Evolutionary conservation across 139 green algal species (phyloP), one percentile per base, ranked within the genome.

Genomic region (Chlamydomonas sp.): DNA sequence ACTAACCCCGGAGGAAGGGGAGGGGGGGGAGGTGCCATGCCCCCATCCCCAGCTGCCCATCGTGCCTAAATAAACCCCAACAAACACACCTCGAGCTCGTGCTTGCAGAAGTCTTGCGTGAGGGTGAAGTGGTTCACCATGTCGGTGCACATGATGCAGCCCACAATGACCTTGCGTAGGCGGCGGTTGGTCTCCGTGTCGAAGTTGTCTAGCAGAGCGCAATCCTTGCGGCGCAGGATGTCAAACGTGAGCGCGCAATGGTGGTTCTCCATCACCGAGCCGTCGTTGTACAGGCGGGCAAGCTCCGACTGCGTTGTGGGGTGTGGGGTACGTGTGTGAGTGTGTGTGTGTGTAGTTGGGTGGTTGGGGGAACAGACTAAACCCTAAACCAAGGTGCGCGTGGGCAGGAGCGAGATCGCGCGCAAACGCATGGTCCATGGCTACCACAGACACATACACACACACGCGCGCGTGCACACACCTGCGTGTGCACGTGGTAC

Each of bases 211-310:
- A 77, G 54, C 62, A 77, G 31, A 3, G 48, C 49, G 33, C 71
- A 72, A 24, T 77, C 71, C 50, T 69, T 74, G 65, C 72, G 64
- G 8, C 71, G 61, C 60, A 91, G 67, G 34, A 91, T 81, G 34
- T 72, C 73, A 62, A 87, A 90, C 28, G 81, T 79, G 49, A 86
- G 76, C 28, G 84, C 84, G 72, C 85, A 91, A 70, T 91, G 85
- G 69, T 91, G 84, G 70, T 91, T 91, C 78, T 91, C 85, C 72
- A 87, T 76, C 31, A 74, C 67, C 58, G 68, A 73, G 4, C 70
- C 65, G 77, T 90, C 84, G 50, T 90, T 90, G 75, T 90, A 90
- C 48, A 79, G 76, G 35, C 73, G 67, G 22, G 84, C 72, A 22
- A 88, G 58, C 58, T 69, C 58, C 5, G 24, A 50, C 39, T 69